Evolutionary conservation across 129 eudicot species (phyloP).

Genomic region (Mikania micrantha): DNA sequence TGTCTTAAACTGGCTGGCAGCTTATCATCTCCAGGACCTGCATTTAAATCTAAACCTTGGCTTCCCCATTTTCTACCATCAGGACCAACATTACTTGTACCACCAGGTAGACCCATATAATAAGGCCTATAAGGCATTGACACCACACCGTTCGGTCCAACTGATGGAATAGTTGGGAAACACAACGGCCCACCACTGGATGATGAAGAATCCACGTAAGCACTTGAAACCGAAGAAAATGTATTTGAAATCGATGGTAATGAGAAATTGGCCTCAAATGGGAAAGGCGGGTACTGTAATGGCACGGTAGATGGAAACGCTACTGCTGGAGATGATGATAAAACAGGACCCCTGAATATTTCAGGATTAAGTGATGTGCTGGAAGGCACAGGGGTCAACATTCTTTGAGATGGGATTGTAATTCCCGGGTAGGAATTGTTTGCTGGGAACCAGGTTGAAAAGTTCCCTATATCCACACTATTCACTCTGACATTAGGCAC

Average conservation of each 20-base stretch:
- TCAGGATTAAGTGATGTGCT: slow-evolving; percentile 46
- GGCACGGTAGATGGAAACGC: slow-evolving; percentile 42
- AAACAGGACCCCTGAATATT: slow-evolving; percentile 48
- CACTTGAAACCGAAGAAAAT: slow-evolving; percentile 56
- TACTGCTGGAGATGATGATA: slow-evolving; percentile 84
- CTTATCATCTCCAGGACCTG: slow-evolving; percentile 77
- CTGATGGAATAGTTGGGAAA: slow-evolving; percentile 43
- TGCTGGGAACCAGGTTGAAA: slow-evolving; percentile 60
- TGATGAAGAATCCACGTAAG: slow-evolving; percentile 51
- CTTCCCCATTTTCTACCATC: slow-evolving; percentile 69
- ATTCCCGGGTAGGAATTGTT: slow-evolving; percentile 47
- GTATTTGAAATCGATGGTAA: slow-evolving; percentile 52
- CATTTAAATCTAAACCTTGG: slow-evolving; percentile 76
- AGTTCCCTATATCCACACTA: slow-evolving; percentile 48
- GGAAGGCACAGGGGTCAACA: slow-evolving; percentile 40
- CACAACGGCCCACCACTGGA: slow-evolving; percentile 61
- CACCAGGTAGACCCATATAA: slow-evolving; percentile 52
- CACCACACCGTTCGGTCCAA: slow-evolving; percentile 45
- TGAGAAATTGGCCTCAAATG: slow-evolving; percentile 63
- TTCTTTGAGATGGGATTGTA: slow-evolving; percentile 54
- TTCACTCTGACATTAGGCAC: slow-evolving; percentile 48
- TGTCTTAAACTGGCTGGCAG: slow-evolving; percentile 40
- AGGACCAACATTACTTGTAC: slow-evolving; percentile 36
- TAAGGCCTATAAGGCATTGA: slow-evolving; percentile 58
- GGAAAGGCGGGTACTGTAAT: slow-evolving; percentile 61